Percentiles rank a stretch among this genome's conserved stretches.
phyloP scores from a whole-genome alignment of 1,284 basidiomycete genomes.

The Microbotryum silenes-acaulis region DNA sequence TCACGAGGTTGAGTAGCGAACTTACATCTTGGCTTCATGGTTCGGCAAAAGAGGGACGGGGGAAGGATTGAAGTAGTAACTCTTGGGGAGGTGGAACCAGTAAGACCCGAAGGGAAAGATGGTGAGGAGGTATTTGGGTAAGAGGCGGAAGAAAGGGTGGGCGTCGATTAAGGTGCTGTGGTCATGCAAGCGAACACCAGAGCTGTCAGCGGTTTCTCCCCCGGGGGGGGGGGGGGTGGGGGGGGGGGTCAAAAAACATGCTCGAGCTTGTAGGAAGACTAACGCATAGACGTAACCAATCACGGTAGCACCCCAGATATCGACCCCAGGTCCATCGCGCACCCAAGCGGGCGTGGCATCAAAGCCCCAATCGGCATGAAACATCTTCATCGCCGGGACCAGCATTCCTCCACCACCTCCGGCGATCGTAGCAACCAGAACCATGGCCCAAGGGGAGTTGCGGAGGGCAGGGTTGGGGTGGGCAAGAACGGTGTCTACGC shows the following conservation, averaged over 20 bases:
- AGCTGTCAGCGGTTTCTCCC: not conserved
- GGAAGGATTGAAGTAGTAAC: conserved; percentile 14
- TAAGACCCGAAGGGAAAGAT: conserved; percentile 13
- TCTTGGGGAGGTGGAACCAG: conserved; percentile 24
- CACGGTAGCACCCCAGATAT: conserved; percentile 29
- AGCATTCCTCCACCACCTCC: conserved; percentile 30
- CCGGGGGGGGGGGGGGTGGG: no score
- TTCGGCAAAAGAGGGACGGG: conserved; percentile 12
- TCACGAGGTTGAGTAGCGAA: not conserved
- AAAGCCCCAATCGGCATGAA: conserved; percentile 29
- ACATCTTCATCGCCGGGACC: conserved; percentile 24
- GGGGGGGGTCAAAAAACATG: not conserved
- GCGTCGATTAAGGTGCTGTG: conserved; percentile 31
- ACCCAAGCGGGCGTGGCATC: conserved; percentile 20
- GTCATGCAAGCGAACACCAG: not conserved
- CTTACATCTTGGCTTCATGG: conserved; percentile 29
- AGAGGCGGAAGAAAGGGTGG: conserved; percentile 28
- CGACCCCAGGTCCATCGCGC: conserved; percentile 23
- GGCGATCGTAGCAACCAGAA: conserved; percentile 25
- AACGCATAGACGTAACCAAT: conserved; percentile 32
- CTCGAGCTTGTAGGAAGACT: not conserved
- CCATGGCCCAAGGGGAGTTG: conserved; percentile 28
- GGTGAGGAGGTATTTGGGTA: conserved; percentile 16
- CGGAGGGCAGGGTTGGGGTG: conserved; percentile 30
- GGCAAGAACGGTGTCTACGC: conserved; percentile 28